Base-by-base conservation (phyloP, 495 filamentous ascomycete genomes). In the Penicillium coffeae region DNA sequence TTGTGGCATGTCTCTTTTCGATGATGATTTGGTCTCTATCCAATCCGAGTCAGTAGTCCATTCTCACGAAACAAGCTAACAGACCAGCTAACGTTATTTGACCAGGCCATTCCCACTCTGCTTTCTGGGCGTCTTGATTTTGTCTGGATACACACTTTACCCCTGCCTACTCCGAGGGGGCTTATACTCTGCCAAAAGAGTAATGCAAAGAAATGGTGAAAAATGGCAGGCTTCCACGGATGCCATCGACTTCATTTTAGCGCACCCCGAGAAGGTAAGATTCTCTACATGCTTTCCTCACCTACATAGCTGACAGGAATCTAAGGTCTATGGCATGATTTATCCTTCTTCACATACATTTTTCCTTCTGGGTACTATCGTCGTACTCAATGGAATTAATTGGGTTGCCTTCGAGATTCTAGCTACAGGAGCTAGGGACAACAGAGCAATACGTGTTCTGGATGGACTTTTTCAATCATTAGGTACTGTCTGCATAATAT, bases 381-480 rank as follows among this genome's bases (percentile, higher is more conserved):
- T 94, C 15, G 44, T 80, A 3, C 72, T 93, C 6, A 95, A 92
- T 57, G 80, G 79, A 6, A 79, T 88, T 45, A 87, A 94, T 59
- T 92, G 88, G 87, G 76, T 73, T 8, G 79, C 79, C 13, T 95
- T 93, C 59, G 87, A 89, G 63, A 58, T 95, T 33, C 74, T 90
- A 9, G 83, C 90, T 42, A 77, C 91, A 36, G 76, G 78, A 20
- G 90, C 90, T 56, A 59, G 66, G 14, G 73, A 73, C 21, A 76
- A 90, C 8, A 66, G 77, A 12, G 44, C 47, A 8, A 76, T 74
- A 42, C 79, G 82, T 22, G 74, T 84, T 13, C 65, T 95, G 8
- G 87, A 88, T 48, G 90, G 88, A 0, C 73, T 94, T 1, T 95
- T 93, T 56, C 89, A 95, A 63, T 87, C 87, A 15, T 56, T 88